A percentile compares a stretch with the other conserved stretches of the same genome.
Conservation (phyloP, 1,139 yeast species). For the Yamadazyma sp. region DNA sequence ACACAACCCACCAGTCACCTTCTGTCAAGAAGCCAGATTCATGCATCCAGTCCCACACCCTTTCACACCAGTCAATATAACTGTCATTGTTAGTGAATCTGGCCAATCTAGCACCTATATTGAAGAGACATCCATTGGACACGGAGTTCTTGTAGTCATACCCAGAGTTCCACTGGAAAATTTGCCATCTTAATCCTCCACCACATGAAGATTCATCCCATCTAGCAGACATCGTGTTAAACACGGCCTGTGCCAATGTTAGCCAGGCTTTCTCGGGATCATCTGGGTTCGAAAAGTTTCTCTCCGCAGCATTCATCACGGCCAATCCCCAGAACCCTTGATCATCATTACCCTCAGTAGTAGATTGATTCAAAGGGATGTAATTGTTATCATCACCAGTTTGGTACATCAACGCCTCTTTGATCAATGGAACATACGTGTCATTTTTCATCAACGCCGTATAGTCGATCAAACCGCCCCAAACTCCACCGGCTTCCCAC, state of each 20-base stretch:
- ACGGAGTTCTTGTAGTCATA: conserved; percentile 90
- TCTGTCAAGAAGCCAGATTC: conserved; percentile 57
- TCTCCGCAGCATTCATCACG: conserved; percentile 80
- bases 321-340: conserved; percentile 91
- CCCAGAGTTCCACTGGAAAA: conserved; percentile 91
- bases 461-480: conserved; percentile 75
- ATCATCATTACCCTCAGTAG: conserved; percentile 89
- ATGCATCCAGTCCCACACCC: conserved; percentile 79
- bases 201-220: conserved; percentile 78
- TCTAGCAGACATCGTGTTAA: conserved; percentile 83
- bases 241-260: conserved; percentile 73
- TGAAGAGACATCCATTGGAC: conserved; percentile 87
- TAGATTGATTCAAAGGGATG: conserved; percentile 72
- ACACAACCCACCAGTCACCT: conserved; percentile 50
- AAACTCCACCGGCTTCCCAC: conserved; percentile 95
- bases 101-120: conserved; percentile 82
- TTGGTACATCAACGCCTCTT: conserved; percentile 62
- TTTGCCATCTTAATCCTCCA: conserved; percentile 97
- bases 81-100: conserved; percentile 74
- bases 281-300: conserved; percentile 68
- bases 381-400: conserved; percentile 66
- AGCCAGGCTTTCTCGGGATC: conserved; percentile 55
- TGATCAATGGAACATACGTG: conserved; percentile 55
- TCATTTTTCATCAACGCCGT: conserved; percentile 61
- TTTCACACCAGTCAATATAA: conserved; percentile 78